Percentiles rank a stretch among this genome's conserved stretches.
These are phyloP conservation scores for peach (Prunus persica) DNA, from an alignment of 306 rosid genomes.

Conservation along the genomic window DNA sequence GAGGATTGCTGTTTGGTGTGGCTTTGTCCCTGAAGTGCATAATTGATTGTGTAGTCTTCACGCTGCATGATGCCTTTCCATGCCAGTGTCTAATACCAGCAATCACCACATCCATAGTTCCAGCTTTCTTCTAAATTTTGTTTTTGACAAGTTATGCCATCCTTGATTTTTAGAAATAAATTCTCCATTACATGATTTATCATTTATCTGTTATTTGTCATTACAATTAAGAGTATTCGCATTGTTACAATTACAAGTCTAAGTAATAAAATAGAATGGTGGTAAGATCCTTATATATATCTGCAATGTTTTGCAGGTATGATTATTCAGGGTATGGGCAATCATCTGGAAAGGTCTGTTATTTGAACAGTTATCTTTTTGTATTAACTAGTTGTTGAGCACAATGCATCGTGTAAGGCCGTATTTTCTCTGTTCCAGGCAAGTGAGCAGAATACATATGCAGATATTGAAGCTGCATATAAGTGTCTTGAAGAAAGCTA, in stretches of 20 bases:
- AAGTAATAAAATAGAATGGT: neutral
- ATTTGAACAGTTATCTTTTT: slow-evolving; percentile 5
- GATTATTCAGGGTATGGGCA: slow-evolving; percentile 96
- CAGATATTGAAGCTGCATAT: slow-evolving; percentile 90
- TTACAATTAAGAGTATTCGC: neutral
- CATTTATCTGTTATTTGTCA: neutral
- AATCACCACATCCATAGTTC: neutral
- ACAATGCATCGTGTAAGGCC: slow-evolving; percentile 24
- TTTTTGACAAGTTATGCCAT: neutral
- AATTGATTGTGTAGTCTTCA: neutral
- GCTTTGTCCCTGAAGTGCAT: slow-evolving; percentile 6
- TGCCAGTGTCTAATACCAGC: neutral
- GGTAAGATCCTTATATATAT: slow-evolving; percentile 15
- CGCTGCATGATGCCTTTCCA: neutral
- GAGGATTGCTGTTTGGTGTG: neutral
- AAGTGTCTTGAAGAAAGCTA: slow-evolving; percentile 90
- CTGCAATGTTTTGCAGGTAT: slow-evolving; percentile 57
- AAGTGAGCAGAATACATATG: slow-evolving; percentile 91
- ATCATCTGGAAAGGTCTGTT: slow-evolving; percentile 92
- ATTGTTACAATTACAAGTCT: neutral
- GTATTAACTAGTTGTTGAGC: slow-evolving; percentile 14
- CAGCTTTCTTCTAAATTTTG: neutral
- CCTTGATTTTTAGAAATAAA: neutral
- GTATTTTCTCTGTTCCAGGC: slow-evolving; percentile 56
- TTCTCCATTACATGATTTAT: neutral